Conservation (phyloP, 768 basidiomycete genomes). For the Butyriboletus loyo region DNA sequence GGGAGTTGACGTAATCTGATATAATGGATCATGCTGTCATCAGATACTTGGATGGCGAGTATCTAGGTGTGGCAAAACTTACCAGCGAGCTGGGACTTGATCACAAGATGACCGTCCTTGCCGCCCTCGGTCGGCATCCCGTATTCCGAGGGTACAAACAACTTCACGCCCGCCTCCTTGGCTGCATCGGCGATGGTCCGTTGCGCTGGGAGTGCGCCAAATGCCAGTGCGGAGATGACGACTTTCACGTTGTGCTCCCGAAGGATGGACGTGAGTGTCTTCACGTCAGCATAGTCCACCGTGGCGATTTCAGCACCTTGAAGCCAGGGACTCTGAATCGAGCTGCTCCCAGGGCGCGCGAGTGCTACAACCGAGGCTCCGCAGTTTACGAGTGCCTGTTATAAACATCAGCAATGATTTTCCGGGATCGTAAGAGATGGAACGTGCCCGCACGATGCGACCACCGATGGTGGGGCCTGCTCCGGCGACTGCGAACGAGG, state of each 20-base stretch:
- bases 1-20: constrained; percentile 29
- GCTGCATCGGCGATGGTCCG: constrained; percentile 34
- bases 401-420: background rate
- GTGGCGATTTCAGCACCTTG: constrained; percentile 24
- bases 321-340: constrained; percentile 18
- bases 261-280: constrained; percentile 25
- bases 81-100: constrained; percentile 32
- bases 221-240: constrained; percentile 33
- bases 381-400: constrained; percentile 20
- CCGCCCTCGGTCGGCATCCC: constrained; percentile 35
- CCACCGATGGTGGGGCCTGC: constrained; percentile 36
- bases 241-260: constrained; percentile 34
- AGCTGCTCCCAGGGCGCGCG: constrained; percentile 20
- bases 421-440: background rate
- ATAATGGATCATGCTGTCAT: background rate
- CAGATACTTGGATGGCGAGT: background rate
- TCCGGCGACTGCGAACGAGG: constrained; percentile 36
- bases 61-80: background rate
- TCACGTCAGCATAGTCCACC: constrained; percentile 29
- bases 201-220: constrained; percentile 26
- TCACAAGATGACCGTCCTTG: constrained; percentile 21
- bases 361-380: constrained; percentile 27
- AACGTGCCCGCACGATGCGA: constrained; percentile 30
- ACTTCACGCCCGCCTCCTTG: constrained; percentile 34
- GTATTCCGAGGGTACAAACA: constrained; percentile 40